Evolutionary conservation across 139 green algal species (phyloP).

Genomic region (Edaphochlamys debaryana): DNA sequence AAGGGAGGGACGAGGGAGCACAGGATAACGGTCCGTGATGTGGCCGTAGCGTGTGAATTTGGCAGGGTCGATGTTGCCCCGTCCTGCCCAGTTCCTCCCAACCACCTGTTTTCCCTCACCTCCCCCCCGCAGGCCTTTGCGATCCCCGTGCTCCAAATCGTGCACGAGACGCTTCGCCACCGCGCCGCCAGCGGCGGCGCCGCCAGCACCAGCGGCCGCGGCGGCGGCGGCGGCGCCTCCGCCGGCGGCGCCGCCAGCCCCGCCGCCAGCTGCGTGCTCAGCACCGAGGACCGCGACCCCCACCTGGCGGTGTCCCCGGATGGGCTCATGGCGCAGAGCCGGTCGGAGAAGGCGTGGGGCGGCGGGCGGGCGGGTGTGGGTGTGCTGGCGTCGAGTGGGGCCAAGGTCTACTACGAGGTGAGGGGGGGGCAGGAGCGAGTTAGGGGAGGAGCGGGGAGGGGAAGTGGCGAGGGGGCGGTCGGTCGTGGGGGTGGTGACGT

Average conservation of each 20-base stretch:
- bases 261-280: slow-evolving; percentile 45
- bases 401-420: slow-evolving; percentile 68
- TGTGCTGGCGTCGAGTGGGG: slow-evolving; percentile 39
- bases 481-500: slow-evolving; percentile 55
- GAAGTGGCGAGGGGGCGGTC: slow-evolving; percentile 65
- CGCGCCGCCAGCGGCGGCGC: background rate
- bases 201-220: slow-evolving; percentile 11
- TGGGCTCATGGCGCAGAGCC: slow-evolving; percentile 65
- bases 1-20: too few species aligned
- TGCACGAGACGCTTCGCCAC: slow-evolving; percentile 68
- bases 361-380: slow-evolving; percentile 67
- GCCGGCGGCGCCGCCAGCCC: background rate
- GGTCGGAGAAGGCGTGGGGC: slow-evolving; percentile 66
- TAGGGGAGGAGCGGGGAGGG: slow-evolving; percentile 59
- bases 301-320: slow-evolving; percentile 65
- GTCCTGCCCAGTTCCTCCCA: too few species aligned
- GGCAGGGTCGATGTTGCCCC: too few species aligned
- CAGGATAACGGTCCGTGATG: too few species aligned
- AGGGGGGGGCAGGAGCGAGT: background rate
- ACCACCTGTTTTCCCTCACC: too few species aligned
- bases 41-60: too few species aligned
- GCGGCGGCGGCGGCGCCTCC: background rate
- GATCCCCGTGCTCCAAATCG: slow-evolving; percentile 85
- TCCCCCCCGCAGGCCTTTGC: slow-evolving; percentile 33
- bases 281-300: slow-evolving; percentile 66